Evolutionary conservation across 2,329 filamentous ascomycete genomes (phyloP), one percentile per base, ranked within the genome.

Genomic region (Akanthomyces dipterigenus): DNA sequence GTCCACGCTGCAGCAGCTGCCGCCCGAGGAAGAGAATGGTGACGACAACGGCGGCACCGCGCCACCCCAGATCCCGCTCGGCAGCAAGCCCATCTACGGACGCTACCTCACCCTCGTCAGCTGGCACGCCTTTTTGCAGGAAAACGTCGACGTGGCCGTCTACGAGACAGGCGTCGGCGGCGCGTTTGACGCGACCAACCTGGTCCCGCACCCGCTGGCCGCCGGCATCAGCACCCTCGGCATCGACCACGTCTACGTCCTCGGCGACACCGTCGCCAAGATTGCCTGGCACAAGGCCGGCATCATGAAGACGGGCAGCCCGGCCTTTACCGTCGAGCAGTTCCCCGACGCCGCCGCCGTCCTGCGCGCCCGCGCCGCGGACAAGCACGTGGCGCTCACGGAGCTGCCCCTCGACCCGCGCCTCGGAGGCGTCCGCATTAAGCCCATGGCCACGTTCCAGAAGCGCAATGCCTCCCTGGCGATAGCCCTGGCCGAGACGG

Each of bases 251-350:
- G 80, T 88, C 40, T 80, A 78, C 56, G 78, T 80, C 22, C 78
- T 91, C 1, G 88, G 88, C 4, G 72, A 80, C 20, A 88, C 84
- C 0, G 75, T 89, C 12, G 83, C 82, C 36, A 79, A 85, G 71
- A 89, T 90, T 64, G 86, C 88, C 0, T 90, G 88, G 88, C 86
- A 90, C 72, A 90, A 90, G 73, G 84, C 85, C 1, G 88, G 88
- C 1, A 87, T 90, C 62, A 85, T 89, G 76, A 89, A 89, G 73
- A 61, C 69, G 0, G 83, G 81, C 1, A 77, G 78, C 11, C 78
- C 80, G 20, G 84, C 84, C 2, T 88, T 88, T 55, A 84, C 82
- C 0, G 75, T 84, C 5, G 72, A 78, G 31, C 85, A 88, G 69
- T 71, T 78, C 0, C 70, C 76, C 2, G 74, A 69, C 1, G 79